Evolutionary conservation across 164 flowering plant genomes (phyloP), one percentile per base, ranked within the genome.

Genomic region (Taxillus chinensis): DNA sequence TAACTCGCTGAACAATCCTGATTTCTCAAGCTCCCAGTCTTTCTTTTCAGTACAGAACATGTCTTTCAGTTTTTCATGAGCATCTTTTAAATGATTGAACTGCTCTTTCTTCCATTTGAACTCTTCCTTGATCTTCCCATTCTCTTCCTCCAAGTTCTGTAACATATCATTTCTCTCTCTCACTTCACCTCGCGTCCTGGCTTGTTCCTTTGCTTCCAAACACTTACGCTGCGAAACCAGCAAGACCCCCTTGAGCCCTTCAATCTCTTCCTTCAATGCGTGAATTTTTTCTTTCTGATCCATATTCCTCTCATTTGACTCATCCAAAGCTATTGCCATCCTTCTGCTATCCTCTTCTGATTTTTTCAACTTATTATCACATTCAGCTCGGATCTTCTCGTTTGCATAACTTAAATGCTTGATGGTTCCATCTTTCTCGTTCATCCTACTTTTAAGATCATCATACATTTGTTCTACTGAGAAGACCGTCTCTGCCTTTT

Each of bases 61-160:
- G 5, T 41, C 61, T 41, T 65, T 70, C 5, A 73, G 71, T 46
- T 71, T 76, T 16, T 61, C 68, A 61, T 73, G 74, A 7, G 79
- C 79, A 57, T 76, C 79, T 66, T 73, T 71, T 9, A 76, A 66
- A 61, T 76, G 79, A n/a, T 62, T 45, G 60, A 76, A 76, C 58
- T 76, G 79, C 69, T 76, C 79, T 45, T 67, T 73, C 63, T 76
- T 76, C 79, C 79, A 76, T 64, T 76, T 76, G 15, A 76, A 62
- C 74, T 65, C 63, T 55, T 76, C 73, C 62, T 73, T 65, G 54
- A 73, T 45, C 53, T 60, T 68, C 41, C 61, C 60, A 11, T 41
- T 59, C 27, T 73, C 70, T 16, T 73, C 74, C 57, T 76, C 74
- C 41, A 73, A 45, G 16, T 60, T 63, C 41, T 54, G n/a, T 37